These are phyloP conservation scores for Scedosporium boydii DNA, from an alignment of 2,329 filamentous ascomycete genomes.

Conservation along the genomic window DNA sequence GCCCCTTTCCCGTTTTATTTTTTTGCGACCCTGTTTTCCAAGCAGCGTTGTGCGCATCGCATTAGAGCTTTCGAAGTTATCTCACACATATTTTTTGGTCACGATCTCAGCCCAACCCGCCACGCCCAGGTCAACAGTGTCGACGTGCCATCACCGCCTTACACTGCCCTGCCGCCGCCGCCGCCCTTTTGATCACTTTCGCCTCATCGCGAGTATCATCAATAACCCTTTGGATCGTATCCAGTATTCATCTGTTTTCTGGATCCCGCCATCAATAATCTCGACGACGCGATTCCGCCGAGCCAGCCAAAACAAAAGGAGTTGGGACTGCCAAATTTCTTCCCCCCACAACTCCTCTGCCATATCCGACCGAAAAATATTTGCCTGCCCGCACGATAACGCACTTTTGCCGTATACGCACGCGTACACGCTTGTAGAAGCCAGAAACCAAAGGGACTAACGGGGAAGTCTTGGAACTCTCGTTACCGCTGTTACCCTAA, in stretches of 20 bases:
- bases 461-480: neutral
- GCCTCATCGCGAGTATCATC: neutral
- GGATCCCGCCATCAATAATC: neutral
- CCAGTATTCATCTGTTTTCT: neutral
- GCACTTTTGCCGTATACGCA: neutral
- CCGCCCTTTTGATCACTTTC: neutral
- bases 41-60: neutral
- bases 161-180: neutral
- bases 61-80: neutral
- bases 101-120: conserved; percentile 2
- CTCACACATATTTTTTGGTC: neutral
- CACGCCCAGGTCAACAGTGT: neutral
- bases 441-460: neutral
- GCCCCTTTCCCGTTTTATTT: conserved; percentile 3
- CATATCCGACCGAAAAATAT: neutral
- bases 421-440: neutral
- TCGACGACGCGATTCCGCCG: neutral
- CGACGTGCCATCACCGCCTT: conserved; percentile 3
- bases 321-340: neutral
- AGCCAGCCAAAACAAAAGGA: neutral
- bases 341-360: neutral
- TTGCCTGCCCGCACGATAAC: neutral
- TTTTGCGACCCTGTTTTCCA: conserved; percentile 3
- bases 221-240: neutral
- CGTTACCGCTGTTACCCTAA: neutral